Percentiles rank a stretch among this genome's conserved stretches.
Conservation (phyloP, 306 rosid species). For the Ormosia emarginata region DNA sequence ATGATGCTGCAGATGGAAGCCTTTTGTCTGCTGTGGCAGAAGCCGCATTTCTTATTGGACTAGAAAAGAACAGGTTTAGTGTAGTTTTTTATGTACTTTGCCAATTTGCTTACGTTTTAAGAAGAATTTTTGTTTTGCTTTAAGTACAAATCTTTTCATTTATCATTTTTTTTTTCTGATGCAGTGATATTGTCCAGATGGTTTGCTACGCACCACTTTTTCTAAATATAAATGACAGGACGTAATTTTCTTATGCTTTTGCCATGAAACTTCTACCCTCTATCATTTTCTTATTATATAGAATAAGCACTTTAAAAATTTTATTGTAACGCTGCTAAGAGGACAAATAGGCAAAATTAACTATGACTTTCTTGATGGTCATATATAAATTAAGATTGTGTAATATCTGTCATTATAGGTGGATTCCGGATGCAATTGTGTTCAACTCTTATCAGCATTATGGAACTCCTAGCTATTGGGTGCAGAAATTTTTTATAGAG, state of each 20-base stretch:
- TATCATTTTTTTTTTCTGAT: not conserved
- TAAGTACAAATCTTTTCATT: not conserved
- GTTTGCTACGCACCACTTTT: conserved; percentile 71
- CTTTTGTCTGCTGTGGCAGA: conserved; percentile 52
- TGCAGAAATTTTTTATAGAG: conserved; percentile 39
- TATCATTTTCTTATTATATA: not conserved
- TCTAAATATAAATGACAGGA: conserved; percentile 48
- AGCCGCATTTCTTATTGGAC: conserved; percentile 64
- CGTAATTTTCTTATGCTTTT: conserved; percentile 27
- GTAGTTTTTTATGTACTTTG: not conserved
- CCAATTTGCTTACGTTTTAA: not conserved
- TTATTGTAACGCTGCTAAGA: not conserved
- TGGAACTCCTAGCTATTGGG: conserved; percentile 70
- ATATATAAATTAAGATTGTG: not conserved
- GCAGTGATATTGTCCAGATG: conserved; percentile 59
- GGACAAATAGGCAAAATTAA: too few species aligned
- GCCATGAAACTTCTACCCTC: not conserved
- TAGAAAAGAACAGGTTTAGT: conserved; percentile 63
- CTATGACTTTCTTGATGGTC: not conserved
- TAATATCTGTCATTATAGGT: conserved; percentile 9
- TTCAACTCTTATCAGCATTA: conserved; percentile 47
- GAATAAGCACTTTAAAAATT: not conserved
- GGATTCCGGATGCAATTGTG: conserved; percentile 68
- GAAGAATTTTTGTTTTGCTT: not conserved
- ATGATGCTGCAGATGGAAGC: conserved; percentile 49